Base-by-base conservation (phyloP, 2,329 filamentous ascomycete species). In the Bipolaris gigantea region DNA sequence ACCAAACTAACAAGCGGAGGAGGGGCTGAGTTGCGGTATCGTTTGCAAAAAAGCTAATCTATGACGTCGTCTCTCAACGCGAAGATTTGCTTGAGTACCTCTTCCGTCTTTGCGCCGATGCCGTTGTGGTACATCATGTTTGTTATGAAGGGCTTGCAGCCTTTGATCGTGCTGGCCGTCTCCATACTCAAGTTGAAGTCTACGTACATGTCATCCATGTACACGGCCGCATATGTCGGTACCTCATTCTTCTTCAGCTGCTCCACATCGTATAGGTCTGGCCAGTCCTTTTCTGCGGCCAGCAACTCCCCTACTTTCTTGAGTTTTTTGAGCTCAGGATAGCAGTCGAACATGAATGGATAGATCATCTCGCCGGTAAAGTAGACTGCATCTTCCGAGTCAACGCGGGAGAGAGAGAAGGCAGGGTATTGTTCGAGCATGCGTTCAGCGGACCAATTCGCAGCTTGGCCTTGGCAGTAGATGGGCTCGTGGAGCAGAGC, bases 341-440 rank as follows among this genome's bases (percentile, higher is more conserved):
- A 93, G 15, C 87, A 87, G 34, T 92, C 85, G 62, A 96, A 92
- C 81, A 92, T 89, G 74, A 89, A 88, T 0, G 89, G 88, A 72
- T 86, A 96, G 46, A 96, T 84, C 91, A 96, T 97, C 77, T 97
- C 93, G 55, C 92, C 92, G 0, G 90, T 91, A 76, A 97, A 96
- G 73, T 83, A 89, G 19, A 94, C 78, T 0, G 87, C 86, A 2
- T 76, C 70, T 5, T 78, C 72, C 0, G 71, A 70, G 8, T 76
- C 60, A 34, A 74, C 66, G 7, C 72, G 73, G 2, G 77, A 46
- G 6, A 63, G 53, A 1, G 58, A 60, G 70, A 84, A 85, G 15
- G 74, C 75, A 0, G 77, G 70, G 56, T 75, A 76, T 64, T 55
- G 73, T 59, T 80, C 73, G 60, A 88, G 80, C 48, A 92, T 76